phyloP scores from a whole-genome alignment of 257 asterid genomes.

The Solanum neorickii region DNA sequence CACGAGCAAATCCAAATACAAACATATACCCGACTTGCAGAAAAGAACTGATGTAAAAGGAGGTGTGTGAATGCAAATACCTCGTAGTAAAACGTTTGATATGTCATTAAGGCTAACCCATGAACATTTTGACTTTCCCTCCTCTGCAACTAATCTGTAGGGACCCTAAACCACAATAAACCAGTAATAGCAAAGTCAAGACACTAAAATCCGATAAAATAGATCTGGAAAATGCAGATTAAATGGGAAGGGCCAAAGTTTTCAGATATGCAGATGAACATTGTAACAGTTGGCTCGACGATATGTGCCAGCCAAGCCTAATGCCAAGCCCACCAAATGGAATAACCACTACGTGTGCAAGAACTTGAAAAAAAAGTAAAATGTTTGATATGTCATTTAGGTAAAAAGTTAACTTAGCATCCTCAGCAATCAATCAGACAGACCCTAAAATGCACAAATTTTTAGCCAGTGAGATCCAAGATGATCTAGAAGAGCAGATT shows the following conservation, averaged over 20 bases:
- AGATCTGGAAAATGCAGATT: not conserved
- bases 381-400: not conserved
- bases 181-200: constrained; percentile 2
- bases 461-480: not conserved
- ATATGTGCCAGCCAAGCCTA: not conserved
- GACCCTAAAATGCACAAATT: not conserved
- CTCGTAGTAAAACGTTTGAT: constrained; percentile 74
- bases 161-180: constrained; percentile 62
- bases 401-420: not conserved
- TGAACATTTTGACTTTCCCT: constrained; percentile 90
- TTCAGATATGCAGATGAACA: not conserved
- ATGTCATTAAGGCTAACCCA: constrained; percentile 93
- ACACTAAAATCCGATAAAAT: not conserved
- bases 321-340: not conserved
- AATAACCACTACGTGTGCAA: not conserved
- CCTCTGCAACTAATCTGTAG: constrained; percentile 91
- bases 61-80: constrained; percentile 24
- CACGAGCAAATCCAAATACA: not conserved
- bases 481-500: not conserved
- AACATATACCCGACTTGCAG: not conserved
- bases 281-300: not conserved
- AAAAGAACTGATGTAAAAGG: not conserved
- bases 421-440: not conserved
- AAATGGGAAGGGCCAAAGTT: not conserved
- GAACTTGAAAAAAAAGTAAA: not conserved